These are phyloP conservation scores for Iberis amara DNA, from an alignment of 441 rosid species.

Conservation along the genomic window DNA sequence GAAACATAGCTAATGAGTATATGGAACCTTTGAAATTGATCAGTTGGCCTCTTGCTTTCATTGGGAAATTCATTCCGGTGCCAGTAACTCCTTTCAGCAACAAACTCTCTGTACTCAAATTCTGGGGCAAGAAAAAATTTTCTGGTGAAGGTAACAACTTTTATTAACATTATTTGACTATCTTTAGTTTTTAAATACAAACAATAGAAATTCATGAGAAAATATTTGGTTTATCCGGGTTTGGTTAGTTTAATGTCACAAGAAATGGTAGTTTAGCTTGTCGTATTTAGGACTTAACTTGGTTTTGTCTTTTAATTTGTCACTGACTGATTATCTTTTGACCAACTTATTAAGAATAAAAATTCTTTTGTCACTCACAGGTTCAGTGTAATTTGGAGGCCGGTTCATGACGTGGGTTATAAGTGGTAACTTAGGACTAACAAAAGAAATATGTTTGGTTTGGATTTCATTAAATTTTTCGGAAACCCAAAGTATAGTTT, in stretches of 20 bases:
- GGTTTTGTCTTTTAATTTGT: too few species aligned
- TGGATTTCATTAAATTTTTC: conserved; percentile 16
- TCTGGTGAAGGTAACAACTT: conserved; percentile 27
- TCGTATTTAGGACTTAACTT: too few species aligned
- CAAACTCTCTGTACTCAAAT: conserved; percentile 15
- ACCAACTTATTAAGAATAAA: neutral
- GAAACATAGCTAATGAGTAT: conserved; percentile 3
- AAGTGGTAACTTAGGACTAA: conserved; percentile 26
- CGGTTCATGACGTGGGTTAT: neutral
- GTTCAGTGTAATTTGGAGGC: conserved; percentile 26
- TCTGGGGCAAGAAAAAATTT: conserved; percentile 30
- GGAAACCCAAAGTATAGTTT: conserved; percentile 23
- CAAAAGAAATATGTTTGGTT: conserved; percentile 22
- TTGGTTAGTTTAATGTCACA: too few species aligned
- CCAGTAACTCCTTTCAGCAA: conserved; percentile 46
- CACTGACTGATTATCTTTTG: too few species aligned
- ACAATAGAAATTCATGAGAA: too few species aligned
- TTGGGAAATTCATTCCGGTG: conserved; percentile 77
- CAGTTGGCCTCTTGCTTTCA: conserved; percentile 86
- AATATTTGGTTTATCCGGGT: too few species aligned
- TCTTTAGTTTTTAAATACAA: neutral
- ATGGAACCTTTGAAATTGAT: neutral
- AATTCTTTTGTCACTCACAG: conserved; percentile 1
- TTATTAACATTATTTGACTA: neutral
- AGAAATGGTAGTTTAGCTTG: too few species aligned